Evolutionary conservation across 495 filamentous ascomycete species (phyloP), one percentile per base, ranked within the genome.

Genomic region (Lasiosphaeriaceae sp.): DNA sequence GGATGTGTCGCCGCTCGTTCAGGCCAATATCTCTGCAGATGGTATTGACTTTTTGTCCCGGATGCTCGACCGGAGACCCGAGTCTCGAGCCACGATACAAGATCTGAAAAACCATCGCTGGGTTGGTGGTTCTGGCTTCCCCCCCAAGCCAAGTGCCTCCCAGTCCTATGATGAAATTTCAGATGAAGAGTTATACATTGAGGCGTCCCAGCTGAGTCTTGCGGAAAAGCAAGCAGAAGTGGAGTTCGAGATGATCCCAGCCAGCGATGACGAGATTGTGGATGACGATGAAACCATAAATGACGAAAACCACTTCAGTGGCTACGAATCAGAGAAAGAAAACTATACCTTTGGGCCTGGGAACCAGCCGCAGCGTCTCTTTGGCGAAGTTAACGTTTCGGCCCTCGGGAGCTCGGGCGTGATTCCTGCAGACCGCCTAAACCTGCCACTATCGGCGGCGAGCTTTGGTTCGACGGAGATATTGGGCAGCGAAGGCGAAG

Each of bases 321-420:
- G 63, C 19, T 69, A 63, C 26, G 74, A 74, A 35, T 66, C 66
- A 2, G 68, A 73, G 51, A 76, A 77, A 31, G 74, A 76, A 45
- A 77, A 78, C 52, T 64, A 74, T 43, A 71, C 68, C 11, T 66
- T 71, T 55, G 66, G 72, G 21, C 41, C 57, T 37, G 66, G 71
- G 47, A 57, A 69, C 37, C 62, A 74, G 69, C 57, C 68, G 12
- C 71, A 72, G 50, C 83, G 86, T 26, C 76, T 96, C 3, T 96
- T 93, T 72, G 91, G 92, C 0, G 90, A 96, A 68, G 86, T 96
- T 49, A 83, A 83, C 23, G 67, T 76, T 12, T 90, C 90, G 7
- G 86, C 82, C 11, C 67, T 94, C 3, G 79, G 82, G 20, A 92
- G 86, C 70, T 74, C 73, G 16, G 77, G 75, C 29, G 74, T 56